Conservation (phyloP, 2,329 filamentous ascomycete genomes). For the Cercospora zeae-maydis region DNA sequence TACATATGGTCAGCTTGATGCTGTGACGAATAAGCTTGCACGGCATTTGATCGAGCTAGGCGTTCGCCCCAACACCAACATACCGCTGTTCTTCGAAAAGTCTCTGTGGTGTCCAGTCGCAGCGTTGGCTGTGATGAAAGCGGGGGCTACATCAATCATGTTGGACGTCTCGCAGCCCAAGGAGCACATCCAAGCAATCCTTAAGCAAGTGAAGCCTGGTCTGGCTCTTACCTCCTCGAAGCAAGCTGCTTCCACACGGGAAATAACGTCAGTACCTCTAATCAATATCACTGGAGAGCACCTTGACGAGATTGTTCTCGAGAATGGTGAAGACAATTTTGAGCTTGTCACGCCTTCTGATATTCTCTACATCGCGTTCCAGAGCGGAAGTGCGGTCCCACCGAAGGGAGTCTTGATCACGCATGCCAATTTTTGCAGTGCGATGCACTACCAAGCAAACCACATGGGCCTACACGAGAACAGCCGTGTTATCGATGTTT, state of each 20-base stretch:
- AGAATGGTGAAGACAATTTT: neutral
- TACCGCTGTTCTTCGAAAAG: conserved; percentile 39
- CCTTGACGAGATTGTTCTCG: neutral
- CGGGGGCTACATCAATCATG: conserved; percentile 37
- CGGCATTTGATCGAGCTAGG: conserved; percentile 1
- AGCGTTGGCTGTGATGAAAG: conserved; percentile 40
- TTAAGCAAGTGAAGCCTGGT: conserved; percentile 26
- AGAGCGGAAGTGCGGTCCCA: neutral
- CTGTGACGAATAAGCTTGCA: conserved; percentile 3
- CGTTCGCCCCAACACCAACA: neutral
- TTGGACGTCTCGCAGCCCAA: conserved; percentile 35
- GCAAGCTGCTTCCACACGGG: neutral
- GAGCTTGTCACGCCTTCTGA: neutral
- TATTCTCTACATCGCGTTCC: conserved; percentile 1
- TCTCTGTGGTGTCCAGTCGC: conserved; percentile 37
- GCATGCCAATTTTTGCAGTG: conserved; percentile 11
- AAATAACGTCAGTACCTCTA: neutral
- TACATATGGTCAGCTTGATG: conserved; percentile 15
- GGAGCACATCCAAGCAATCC: conserved; percentile 6
- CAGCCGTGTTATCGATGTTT: neutral
- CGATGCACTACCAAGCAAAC: neutral
- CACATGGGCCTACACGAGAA: neutral
- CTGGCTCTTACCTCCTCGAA: conserved; percentile 11
- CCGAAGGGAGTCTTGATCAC: conserved; percentile 14
- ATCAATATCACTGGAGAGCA: neutral